These are phyloP conservation scores for Boechera stricta DNA, from an alignment of 345 rosid species.

Conservation along the genomic window DNA sequence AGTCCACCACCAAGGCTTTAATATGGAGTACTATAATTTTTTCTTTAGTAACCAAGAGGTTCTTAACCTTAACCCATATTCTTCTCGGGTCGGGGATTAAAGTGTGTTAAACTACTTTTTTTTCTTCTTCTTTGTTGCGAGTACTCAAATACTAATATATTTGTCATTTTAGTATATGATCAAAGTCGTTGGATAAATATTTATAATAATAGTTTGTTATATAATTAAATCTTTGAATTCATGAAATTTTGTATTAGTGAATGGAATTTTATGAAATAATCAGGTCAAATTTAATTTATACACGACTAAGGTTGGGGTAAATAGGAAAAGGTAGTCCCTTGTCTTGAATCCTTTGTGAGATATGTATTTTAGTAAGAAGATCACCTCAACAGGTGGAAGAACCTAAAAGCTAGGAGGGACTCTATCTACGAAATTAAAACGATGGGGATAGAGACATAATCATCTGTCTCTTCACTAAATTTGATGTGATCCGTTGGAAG, in stretches of 20 bases:
- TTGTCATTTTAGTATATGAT: background rate
- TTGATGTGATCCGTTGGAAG: slow-evolving; percentile 18
- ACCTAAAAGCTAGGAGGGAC: slow-evolving; percentile 27
- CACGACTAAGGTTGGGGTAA: too few species aligned
- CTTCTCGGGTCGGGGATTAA: background rate
- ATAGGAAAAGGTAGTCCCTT: background rate
- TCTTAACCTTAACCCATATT: background rate
- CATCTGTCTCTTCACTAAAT: slow-evolving; percentile 36
- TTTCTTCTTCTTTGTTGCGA: background rate
- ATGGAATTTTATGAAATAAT: background rate
- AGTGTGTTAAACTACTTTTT: background rate
- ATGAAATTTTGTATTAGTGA: background rate
- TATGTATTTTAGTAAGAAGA: slow-evolving; percentile 27
- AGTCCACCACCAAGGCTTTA: slow-evolving; percentile 32
- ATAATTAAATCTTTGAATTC: background rate
- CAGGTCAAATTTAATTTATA: too few species aligned
- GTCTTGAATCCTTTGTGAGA: slow-evolving; percentile 2
- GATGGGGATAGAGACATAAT: slow-evolving; percentile 20
- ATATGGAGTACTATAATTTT: background rate
- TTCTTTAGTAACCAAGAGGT: background rate
- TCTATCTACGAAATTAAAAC: slow-evolving; percentile 3
- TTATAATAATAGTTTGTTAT: slow-evolving; percentile 15
- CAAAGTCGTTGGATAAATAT: slow-evolving; percentile 12
- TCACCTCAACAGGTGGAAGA: slow-evolving; percentile 20
- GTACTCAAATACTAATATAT: background rate